Evolutionary conservation across 768 basidiomycete species (phyloP), one percentile per base, ranked within the genome.

Genomic region (Mycena olivaceomarginata): DNA sequence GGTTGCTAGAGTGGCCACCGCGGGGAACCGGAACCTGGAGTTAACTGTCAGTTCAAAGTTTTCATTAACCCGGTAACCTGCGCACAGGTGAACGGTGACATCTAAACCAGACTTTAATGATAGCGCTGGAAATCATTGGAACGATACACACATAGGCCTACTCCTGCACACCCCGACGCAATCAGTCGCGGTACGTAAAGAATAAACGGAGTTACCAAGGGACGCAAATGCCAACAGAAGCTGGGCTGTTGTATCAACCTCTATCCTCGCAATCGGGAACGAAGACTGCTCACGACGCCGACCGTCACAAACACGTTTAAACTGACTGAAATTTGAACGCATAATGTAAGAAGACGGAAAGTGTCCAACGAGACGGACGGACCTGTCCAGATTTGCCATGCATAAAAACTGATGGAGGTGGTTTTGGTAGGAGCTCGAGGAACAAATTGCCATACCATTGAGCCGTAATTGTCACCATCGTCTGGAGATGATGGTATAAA

Each of bases 351-450:
- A 15, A 31, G 31, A 31, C 43, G 40, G 22, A 16, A 15, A 12
- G 31, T 1, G 46, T 60, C 31, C 13, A 51, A 56, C 37, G 18
- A 51, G 48, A 15, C n/a, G 43, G 18, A n/a, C 56, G 6, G 9
- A 69, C 73, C n/a, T 39, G 66, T 60, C 70, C 70, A 76, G 22
- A 76, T 70, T 62, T 76, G 75, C 75, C 75, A 72, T 7, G 75
- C n/a, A 62, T 76, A 76, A 39, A 48, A 76, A 67, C 75, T 76
- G 48, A 10, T 16, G 43, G 18, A 12, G 7, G 40, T 18, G 4
- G 6, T n/a, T 68, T 31, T 39, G 51, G 15, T 16, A 56, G n/a
- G 12, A 8, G n/a, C n/a, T 22, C 20, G 53, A 56, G 20, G 20
- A 12, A 56, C n/a, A 8, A 56, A 22, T n/a, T 22, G 8, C n/a